phyloP scores from a whole-genome alignment of 2,329 filamentous ascomycete species.

The Metarhizium robertsii region DNA sequence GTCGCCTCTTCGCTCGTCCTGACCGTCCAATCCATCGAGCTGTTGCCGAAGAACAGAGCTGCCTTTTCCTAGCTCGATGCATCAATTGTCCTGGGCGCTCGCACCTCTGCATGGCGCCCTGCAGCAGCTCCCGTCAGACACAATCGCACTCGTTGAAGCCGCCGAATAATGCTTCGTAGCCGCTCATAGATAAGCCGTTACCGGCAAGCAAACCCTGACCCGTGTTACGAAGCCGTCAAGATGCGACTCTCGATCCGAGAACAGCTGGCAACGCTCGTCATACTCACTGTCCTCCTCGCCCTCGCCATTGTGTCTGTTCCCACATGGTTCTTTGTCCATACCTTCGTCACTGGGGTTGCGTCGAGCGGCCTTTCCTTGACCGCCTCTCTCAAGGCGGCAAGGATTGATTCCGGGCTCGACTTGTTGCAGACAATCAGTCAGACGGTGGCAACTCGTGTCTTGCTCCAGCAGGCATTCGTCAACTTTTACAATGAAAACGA shows the following conservation, averaged over 20 bases:
- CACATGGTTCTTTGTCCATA: conserved; percentile 52
- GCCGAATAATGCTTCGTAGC: conserved; percentile 2
- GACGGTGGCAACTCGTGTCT: conserved; percentile 58
- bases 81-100: no score
- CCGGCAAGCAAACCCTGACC: background rate
- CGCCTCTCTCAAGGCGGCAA: conserved; percentile 77
- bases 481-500: conserved; percentile 47
- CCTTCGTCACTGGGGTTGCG: conserved; percentile 42
- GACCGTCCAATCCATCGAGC: background rate
- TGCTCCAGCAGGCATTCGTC: conserved; percentile 45
- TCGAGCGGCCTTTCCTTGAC: conserved; percentile 61
- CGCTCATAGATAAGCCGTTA: background rate
- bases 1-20: no score
- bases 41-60: no score
- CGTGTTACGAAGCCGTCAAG: background rate
- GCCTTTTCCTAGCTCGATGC: no score
- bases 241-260: conserved; percentile 86
- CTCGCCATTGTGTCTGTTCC: conserved; percentile 74
- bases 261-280: conserved; percentile 74
- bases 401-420: conserved; percentile 69
- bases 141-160: background rate
- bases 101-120: background rate
- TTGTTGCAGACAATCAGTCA: conserved; percentile 67
- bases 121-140: background rate
- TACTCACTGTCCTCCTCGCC: conserved; percentile 63